A percentile compares a stretch with the other conserved stretches of the same genome.
Conservation (phyloP, 2,329 filamentous ascomycete species). For the Fusarium subglutinans region DNA sequence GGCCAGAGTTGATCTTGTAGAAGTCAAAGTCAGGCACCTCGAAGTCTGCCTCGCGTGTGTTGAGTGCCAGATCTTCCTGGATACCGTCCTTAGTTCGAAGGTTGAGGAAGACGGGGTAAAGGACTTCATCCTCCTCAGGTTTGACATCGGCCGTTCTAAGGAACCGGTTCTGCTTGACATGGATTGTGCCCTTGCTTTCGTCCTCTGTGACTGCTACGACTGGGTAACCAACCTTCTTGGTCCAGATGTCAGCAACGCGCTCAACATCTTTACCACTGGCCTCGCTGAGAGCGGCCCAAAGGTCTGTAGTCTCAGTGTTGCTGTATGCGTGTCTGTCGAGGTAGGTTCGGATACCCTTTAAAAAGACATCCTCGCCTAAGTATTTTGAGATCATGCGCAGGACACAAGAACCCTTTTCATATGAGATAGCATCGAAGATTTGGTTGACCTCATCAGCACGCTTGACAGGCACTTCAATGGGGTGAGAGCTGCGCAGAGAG, state of each 20-base stretch:
- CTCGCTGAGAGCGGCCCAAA: constrained; percentile 88
- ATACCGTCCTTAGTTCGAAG: constrained; percentile 86
- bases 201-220: constrained; percentile 82
- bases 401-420: constrained; percentile 95
- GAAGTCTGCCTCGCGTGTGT: constrained; percentile 75
- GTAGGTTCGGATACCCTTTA: constrained; percentile 90
- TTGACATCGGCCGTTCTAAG: constrained; percentile 91
- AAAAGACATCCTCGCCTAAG: constrained; percentile 89
- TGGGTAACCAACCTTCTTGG: constrained; percentile 93
- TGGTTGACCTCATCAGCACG: constrained; percentile 96
- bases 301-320: constrained; percentile 89
- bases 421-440: constrained; percentile 97
- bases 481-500: constrained; percentile 92
- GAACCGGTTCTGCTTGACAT: constrained; percentile 94
- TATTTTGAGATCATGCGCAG: constrained; percentile 98
- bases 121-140: constrained; percentile 86
- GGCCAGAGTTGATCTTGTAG: constrained; percentile 96
- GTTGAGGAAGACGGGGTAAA: constrained; percentile 91
- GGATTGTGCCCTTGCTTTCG: constrained; percentile 75
- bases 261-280: constrained; percentile 92
- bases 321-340: constrained; percentile 97
- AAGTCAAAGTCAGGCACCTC: constrained; percentile 84
- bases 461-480: constrained; percentile 96
- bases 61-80: constrained; percentile 74
- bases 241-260: constrained; percentile 95